Percentiles rank a stretch among this genome's conserved stretches.
phyloP scores from a whole-genome alignment of 192 early-diverging fungal species.

The Umbelopsis sp. region DNA sequence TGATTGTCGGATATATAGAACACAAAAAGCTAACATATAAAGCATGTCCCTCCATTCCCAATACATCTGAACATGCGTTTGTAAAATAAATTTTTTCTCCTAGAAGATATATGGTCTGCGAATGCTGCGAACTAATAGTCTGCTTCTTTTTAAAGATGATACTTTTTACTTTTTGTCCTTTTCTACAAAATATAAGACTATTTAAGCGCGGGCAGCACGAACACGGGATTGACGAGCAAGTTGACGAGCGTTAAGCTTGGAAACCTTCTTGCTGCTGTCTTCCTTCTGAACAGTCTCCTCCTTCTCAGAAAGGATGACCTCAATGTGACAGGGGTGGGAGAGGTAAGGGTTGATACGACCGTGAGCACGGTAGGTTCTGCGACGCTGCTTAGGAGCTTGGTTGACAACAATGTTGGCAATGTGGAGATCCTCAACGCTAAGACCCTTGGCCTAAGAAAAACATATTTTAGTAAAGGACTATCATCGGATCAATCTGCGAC shows the following conservation, averaged over 20 bases:
- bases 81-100: conserved; percentile 12
- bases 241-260: conserved; percentile 58
- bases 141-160: conserved; percentile 1
- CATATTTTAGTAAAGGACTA: background rate
- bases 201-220: conserved; percentile 25
- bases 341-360: conserved; percentile 95
- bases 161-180: conserved; percentile 15
- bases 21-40: background rate
- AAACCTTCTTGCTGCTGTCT: conserved; percentile 61
- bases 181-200: conserved; percentile 22
- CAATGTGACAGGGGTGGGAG: conserved; percentile 95
- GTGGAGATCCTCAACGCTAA: conserved; percentile 85
- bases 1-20: background rate
- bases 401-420: conserved; percentile 98
- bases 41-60: background rate
- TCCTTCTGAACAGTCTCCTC: conserved; percentile 77
- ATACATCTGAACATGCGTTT: conserved; percentile 6
- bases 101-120: conserved; percentile 2
- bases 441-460: conserved; percentile 76
- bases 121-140: background rate
- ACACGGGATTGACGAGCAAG: conserved; percentile 55
- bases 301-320: conserved; percentile 92
- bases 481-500: background rate
- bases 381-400: conserved; percentile 96
- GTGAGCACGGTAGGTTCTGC: conserved; percentile 98